Percentiles rank a stretch among this genome's conserved stretches.
These are phyloP conservation scores for Cutaneotrichosporon sp. DNA, from an alignment of 1,284 basidiomycete genomes.

Conservation along the genomic window DNA sequence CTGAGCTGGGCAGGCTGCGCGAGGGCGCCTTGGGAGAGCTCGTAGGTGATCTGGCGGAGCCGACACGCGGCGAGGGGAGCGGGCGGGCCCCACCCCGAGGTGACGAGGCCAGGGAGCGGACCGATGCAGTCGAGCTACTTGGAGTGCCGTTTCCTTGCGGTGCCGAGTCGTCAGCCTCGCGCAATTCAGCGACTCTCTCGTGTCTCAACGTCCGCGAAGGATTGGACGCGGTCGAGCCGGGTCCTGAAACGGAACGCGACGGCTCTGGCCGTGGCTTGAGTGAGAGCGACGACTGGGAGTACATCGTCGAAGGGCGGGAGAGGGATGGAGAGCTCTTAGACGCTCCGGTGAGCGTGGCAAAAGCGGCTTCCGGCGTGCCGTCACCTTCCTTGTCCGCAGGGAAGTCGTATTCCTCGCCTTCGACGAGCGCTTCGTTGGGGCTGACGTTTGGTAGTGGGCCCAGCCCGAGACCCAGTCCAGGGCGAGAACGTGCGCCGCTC, in stretches of 20 bases:
- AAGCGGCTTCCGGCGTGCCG: slow-evolving; percentile 4
- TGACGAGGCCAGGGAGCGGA: background rate
- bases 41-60: background rate
- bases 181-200: slow-evolving; percentile 8
- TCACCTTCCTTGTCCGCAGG: background rate
- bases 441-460: background rate
- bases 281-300: background rate
- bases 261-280: background rate
- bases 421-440: background rate
- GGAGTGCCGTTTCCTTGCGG: background rate
- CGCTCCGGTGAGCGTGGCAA: background rate
- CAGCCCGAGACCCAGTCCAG: slow-evolving; percentile 2
- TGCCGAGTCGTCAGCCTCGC: background rate
- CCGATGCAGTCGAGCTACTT: background rate
- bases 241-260: background rate
- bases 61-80: background rate
- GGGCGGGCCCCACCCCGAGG: no score
- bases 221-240: no score
- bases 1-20: no score
- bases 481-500: background rate
- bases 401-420: background rate
- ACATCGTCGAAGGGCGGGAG: background rate
- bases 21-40: background rate
- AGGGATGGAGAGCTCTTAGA: background rate
- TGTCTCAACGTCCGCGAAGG: slow-evolving; percentile 2